Evolutionary conservation across 1,284 basidiomycete species (phyloP).

Genomic region (Trichosporon faecale): DNA sequence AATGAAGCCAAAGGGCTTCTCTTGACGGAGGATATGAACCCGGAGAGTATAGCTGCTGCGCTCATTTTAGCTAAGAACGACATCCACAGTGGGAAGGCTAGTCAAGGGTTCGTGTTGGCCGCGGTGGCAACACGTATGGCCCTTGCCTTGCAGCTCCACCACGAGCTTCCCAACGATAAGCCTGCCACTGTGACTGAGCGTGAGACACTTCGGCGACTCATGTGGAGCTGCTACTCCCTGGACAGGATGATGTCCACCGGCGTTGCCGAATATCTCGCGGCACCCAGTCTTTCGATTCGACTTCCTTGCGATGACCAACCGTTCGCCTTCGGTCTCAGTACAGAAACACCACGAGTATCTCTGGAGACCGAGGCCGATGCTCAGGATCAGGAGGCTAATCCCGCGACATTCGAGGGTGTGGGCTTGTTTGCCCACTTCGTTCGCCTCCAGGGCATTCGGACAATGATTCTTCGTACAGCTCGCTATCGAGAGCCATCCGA

Average conservation of each 20-base stretch:
- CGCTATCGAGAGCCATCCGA: constrained; percentile 19
- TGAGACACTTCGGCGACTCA: constrained; percentile 27
- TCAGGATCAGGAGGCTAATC: constrained; percentile 2
- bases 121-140: constrained; percentile 25
- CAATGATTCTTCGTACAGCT: constrained; percentile 19
- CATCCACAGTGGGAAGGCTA: constrained; percentile 24
- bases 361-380: constrained; percentile 13
- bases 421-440: constrained; percentile 26
- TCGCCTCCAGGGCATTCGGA: constrained; percentile 20
- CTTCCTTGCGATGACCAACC: constrained; percentile 24
- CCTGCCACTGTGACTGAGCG: constrained; percentile 17
- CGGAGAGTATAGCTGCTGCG: constrained; percentile 25
- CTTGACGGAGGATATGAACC: constrained; percentile 24
- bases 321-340: constrained; percentile 17
- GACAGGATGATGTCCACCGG: constrained; percentile 32
- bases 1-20: constrained; percentile 24
- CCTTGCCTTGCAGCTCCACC: constrained; percentile 22
- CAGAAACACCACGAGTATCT: constrained; percentile 15
- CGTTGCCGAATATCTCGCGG: constrained; percentile 22
- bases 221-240: constrained; percentile 30
- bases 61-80: constrained; percentile 31
- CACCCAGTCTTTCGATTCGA: constrained; percentile 11
- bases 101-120: constrained; percentile 20
- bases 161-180: constrained; percentile 20
- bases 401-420: constrained; percentile 13